Evolutionary conservation across 768 basidiomycete genomes (phyloP).

Genomic region (Mycena kentingensis): DNA sequence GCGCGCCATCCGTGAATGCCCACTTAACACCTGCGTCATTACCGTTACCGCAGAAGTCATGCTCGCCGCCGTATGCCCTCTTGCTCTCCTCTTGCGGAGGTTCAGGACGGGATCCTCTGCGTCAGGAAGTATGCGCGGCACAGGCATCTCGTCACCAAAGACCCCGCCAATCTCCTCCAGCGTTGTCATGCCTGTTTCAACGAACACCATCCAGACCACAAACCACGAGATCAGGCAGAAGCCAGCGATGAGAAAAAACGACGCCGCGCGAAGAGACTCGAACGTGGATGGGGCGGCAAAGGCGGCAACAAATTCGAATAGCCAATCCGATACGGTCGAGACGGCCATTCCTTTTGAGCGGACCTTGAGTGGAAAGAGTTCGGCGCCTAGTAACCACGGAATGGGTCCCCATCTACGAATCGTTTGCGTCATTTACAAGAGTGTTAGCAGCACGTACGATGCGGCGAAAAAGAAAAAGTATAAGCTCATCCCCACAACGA

Average conservation of each 20-base stretch:
- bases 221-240: conserved; percentile 47
- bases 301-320: conserved; percentile 67
- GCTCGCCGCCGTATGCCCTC: conserved; percentile 16
- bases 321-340: conserved; percentile 67
- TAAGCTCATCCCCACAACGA: conserved; percentile 48
- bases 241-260: conserved; percentile 53
- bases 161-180: conserved; percentile 53
- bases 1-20: conserved; percentile 3
- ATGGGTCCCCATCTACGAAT: conserved; percentile 50
- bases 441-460: conserved; percentile 33
- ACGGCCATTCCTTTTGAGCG: conserved; percentile 72
- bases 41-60: conserved; percentile 18
- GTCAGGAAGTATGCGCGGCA: conserved; percentile 1
- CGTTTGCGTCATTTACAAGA: conserved; percentile 3
- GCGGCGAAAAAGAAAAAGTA: conserved; percentile 63
- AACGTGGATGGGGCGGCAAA: conserved; percentile 53
- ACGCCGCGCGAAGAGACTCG: conserved; percentile 43
- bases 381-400: conserved; percentile 55
- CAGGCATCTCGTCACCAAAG: conserved; percentile 41
- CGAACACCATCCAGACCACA: conserved; percentile 50
- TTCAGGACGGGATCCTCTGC: conserved; percentile 9
- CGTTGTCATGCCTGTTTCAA: conserved; percentile 48
- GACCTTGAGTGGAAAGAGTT: conserved; percentile 54
- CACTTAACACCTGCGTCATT: neutral
- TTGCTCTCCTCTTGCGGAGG: conserved; percentile 4